Conservation (phyloP, 805 yeast species). For the Ogataea haglerorum region DNA sequence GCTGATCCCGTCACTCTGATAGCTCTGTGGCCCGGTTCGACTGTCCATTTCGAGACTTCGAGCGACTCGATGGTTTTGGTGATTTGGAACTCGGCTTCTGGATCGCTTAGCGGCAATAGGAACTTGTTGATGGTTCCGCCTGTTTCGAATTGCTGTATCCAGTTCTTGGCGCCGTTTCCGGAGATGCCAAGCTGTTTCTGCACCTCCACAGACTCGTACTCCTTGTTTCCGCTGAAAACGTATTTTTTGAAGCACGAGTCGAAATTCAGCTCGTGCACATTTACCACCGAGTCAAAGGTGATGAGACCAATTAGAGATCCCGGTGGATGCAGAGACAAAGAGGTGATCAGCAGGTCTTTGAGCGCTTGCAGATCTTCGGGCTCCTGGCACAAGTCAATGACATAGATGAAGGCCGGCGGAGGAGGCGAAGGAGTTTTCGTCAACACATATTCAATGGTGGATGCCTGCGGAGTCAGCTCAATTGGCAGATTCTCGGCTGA, state of each 20-base stretch:
- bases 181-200: constrained; percentile 36
- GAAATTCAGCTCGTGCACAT: constrained; percentile 73
- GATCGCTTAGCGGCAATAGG: constrained; percentile 34
- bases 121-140: constrained; percentile 41
- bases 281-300: constrained; percentile 87
- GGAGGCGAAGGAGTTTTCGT: constrained; percentile 56
- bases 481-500: constrained; percentile 75
- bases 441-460: constrained; percentile 83
- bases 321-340: constrained; percentile 80
- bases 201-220: constrained; percentile 46
- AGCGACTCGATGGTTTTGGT: constrained; percentile 76
- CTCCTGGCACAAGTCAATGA: constrained; percentile 87
- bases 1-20: constrained; percentile 94
- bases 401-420: constrained; percentile 85
- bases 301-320: constrained; percentile 84
- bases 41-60: constrained; percentile 66
- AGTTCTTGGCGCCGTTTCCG: constrained; percentile 35
- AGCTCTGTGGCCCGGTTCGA: constrained; percentile 78
- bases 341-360: constrained; percentile 73
- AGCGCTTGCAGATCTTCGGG: constrained; percentile 80
- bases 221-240: constrained; percentile 87
- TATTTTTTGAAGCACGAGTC: constrained; percentile 67
- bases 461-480: constrained; percentile 64
- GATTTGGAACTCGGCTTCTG: constrained; percentile 72
- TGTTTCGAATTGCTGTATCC: constrained; percentile 40